phyloP scores from a whole-genome alignment of 208 protist genomes.

The Wallacemonas collosoma region DNA sequence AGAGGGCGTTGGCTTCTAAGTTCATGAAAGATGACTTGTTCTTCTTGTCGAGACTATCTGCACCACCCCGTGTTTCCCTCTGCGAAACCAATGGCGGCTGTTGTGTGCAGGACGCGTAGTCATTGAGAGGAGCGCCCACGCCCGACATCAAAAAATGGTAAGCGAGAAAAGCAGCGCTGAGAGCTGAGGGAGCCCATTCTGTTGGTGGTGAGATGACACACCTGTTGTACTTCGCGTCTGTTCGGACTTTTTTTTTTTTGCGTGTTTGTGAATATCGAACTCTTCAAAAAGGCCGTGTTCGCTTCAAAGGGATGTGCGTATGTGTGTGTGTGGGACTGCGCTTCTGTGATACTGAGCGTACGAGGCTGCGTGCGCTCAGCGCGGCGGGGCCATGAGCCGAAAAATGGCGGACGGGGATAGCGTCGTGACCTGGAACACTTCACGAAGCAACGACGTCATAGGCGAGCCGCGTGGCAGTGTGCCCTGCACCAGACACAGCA shows the following conservation, averaged over 20 bases:
- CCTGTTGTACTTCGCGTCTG: not conserved
- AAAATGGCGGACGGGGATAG: constrained; percentile 69
- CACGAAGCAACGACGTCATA: constrained; percentile 66
- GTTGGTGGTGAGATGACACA: too few species aligned
- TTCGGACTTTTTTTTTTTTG: not conserved
- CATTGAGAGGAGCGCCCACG: too few species aligned
- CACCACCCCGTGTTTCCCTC: too few species aligned
- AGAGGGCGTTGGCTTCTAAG: not conserved
- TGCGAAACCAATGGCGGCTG: too few species aligned
- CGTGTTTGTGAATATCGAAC: not conserved
- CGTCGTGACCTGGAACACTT: constrained; percentile 74
- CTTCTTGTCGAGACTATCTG: too few species aligned
- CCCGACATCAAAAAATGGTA: too few species aligned
- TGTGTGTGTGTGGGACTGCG: constrained; percentile 3
- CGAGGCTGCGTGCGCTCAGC: not conserved
- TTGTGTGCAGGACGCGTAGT: too few species aligned
- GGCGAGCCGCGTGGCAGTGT: constrained; percentile 66
- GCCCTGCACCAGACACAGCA: constrained; percentile 68
- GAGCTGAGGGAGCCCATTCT: too few species aligned
- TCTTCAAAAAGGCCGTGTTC: not conserved
- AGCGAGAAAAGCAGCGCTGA: too few species aligned
- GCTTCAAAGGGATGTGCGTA: constrained; percentile 2
- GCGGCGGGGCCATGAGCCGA: constrained; percentile 22
- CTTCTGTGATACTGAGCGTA: not conserved
- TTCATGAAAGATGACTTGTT: too few species aligned